phyloP scores from a whole-genome alignment of 202 grass and related monocot genomes.

The Bolboschoenoplectus hybrid region DNA sequence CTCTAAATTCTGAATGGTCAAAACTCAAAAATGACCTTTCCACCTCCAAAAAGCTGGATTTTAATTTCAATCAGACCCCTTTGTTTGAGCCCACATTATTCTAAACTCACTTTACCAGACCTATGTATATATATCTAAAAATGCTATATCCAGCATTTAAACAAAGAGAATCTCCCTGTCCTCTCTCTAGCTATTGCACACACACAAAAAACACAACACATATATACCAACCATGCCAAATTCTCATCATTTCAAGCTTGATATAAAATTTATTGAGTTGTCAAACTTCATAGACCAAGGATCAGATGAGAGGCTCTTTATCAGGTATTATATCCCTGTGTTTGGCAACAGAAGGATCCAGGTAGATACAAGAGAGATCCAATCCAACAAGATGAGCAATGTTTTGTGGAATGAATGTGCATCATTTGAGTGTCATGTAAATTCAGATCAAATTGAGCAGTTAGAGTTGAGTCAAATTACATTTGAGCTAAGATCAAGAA shows the following conservation, averaged over 20 bases:
- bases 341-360: constrained; percentile 5
- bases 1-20: constrained; percentile 1
- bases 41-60: not conserved
- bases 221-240: not conserved
- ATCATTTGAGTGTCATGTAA: constrained; percentile 35
- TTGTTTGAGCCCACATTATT: constrained; percentile 24
- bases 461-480: not conserved
- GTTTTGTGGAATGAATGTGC: constrained; percentile 28
- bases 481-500: constrained; percentile 30
- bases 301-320: constrained; percentile 31
- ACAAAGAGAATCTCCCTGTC: not conserved
- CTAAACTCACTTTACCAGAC: not conserved
- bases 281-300: not conserved
- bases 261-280: constrained; percentile 21
- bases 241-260: constrained; percentile 30
- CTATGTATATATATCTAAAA: constrained; percentile 17
- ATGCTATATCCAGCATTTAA: constrained; percentile 1
- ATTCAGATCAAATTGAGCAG: constrained; percentile 12
- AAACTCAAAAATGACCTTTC: constrained; percentile 17
- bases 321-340: constrained; percentile 24
- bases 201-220: not conserved
- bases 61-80: not conserved
- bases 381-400: not conserved
- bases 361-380: constrained; percentile 32
- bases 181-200: constrained; percentile 20